phyloP scores from a whole-genome alignment of 2,329 filamentous ascomycete genomes.

The Aurifilum marmelostoma region DNA sequence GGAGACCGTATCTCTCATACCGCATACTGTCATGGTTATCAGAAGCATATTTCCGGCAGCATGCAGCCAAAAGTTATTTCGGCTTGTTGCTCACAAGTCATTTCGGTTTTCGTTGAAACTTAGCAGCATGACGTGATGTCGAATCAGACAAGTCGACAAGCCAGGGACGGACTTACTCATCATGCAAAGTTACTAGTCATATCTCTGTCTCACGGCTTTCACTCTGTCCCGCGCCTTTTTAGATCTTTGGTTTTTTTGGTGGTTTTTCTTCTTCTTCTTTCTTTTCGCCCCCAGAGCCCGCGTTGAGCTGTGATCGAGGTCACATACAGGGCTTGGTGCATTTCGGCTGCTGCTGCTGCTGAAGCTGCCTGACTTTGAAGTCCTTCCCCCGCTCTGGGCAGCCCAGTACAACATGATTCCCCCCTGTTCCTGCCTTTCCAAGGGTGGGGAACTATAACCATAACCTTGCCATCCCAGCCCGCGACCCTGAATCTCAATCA shows the following conservation, averaged over 20 bases:
- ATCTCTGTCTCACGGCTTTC: background rate
- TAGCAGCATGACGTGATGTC: background rate
- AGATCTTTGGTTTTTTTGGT: too few relatives aligned
- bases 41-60: background rate
- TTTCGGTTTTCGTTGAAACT: background rate
- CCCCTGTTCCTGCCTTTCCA: background rate
- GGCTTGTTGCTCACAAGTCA: background rate
- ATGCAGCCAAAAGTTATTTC: background rate
- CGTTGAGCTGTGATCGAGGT: background rate
- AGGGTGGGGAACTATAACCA: background rate
- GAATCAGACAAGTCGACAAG: background rate
- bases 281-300: background rate
- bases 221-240: background rate
- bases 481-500: slow-evolving; percentile 2
- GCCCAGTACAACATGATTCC: background rate
- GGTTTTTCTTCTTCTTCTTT: too few relatives aligned
- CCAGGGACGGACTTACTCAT: background rate
- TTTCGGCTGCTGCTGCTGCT: background rate
- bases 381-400: background rate
- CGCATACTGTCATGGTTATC: background rate
- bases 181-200: background rate
- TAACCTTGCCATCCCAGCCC: background rate
- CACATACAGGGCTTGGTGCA: background rate
- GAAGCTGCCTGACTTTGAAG: background rate
- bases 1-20: background rate